phyloP scores from a whole-genome alignment of 768 basidiomycete genomes.

The Tubosaeta sp. region DNA sequence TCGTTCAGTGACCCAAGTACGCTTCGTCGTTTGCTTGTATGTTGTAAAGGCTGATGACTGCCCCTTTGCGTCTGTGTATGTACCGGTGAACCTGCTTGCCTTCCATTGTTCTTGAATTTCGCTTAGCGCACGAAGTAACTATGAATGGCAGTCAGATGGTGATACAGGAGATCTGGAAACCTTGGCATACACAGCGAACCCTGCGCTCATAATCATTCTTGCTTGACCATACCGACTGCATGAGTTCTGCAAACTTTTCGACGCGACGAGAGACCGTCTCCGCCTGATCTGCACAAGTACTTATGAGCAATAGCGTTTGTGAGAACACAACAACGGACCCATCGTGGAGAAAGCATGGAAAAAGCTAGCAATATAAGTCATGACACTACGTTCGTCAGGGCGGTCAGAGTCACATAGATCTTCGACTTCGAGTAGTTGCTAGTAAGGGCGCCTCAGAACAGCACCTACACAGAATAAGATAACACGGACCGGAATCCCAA shows the following conservation, averaged over 20 bases:
- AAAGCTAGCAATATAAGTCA: conserved; percentile 96
- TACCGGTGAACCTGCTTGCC: conserved; percentile 59
- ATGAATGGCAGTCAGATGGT: conserved; percentile 6
- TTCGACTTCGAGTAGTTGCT: conserved; percentile 96
- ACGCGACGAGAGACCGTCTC: conserved; percentile 92
- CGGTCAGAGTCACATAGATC: conserved; percentile 85
- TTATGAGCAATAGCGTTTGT: neutral
- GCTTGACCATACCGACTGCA: conserved; percentile 87
- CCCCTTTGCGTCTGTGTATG: conserved; percentile 77
- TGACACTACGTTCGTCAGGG: conserved; percentile 95
- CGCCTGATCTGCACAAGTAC: conserved; percentile 66
- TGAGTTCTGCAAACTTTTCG: conserved; percentile 92
- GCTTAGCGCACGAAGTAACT: conserved; percentile 66
- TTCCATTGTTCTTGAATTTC: conserved; percentile 70
- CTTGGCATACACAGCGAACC: conserved; percentile 53
- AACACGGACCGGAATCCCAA: conserved; percentile 80
- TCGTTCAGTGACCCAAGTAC: conserved; percentile 84
- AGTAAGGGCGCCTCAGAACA: conserved; percentile 1
- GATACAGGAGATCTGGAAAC: neutral
- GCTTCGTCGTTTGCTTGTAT: conserved; percentile 85
- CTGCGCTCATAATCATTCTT: conserved; percentile 92
- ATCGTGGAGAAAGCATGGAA: conserved; percentile 98
- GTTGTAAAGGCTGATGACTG: conserved; percentile 66
- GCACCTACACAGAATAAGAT: neutral
- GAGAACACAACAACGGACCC: conserved; percentile 50